Evolutionary conservation across 1,284 basidiomycete species (phyloP), one percentile per base, ranked within the genome.

Genomic region (Peniophora sp.): DNA sequence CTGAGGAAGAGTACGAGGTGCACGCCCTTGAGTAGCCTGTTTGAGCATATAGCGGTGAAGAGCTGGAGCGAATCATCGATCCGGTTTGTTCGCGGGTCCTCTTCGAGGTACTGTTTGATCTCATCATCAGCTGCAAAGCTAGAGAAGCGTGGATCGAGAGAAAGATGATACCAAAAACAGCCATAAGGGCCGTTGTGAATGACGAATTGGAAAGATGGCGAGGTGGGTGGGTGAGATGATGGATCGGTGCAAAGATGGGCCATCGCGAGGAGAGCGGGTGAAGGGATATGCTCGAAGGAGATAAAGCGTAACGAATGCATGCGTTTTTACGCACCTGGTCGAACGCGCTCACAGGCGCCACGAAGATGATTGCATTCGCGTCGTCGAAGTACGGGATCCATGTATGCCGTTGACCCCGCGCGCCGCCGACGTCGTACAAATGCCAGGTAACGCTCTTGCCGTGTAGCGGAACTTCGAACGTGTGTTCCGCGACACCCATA

Each of bases 351-450:
- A 91, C 80, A n/a, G 88, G 88, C 27, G 89, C 87, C 49, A 91
- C 77, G 63, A 91, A 91, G 51, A 91, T 91, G 62, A 91, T 91
- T 23, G 89, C 88, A 53, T 85, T 88, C 12, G 88, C 87, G 60
- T 89, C 85, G 61, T 91, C 89, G 58, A 91, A 91, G 62, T 85
- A 91, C 6, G 79, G 78, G 3, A 89, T 83, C 88, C 88, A 91
- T 0, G 82, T 78, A 62, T 90, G 86, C 44, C 88, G 77, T 61
- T 90, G 87, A n/a, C 88, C 87, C 50, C 88, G 74, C 19, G 88
- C 85, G 49, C 88, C 88, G 47, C 88, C 88, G 3, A 91, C 88
- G 58, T 91, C 88, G 69, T 74, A 90, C 9, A 91, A 69, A 63
- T 88, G 84, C 87, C 88, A 90, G 11, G 81, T 80, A 12, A 89